Evolutionary conservation across 1,284 basidiomycete genomes (phyloP), one percentile per base, ranked within the genome.

Genomic region (Microbotryum silenes-acaulis): DNA sequence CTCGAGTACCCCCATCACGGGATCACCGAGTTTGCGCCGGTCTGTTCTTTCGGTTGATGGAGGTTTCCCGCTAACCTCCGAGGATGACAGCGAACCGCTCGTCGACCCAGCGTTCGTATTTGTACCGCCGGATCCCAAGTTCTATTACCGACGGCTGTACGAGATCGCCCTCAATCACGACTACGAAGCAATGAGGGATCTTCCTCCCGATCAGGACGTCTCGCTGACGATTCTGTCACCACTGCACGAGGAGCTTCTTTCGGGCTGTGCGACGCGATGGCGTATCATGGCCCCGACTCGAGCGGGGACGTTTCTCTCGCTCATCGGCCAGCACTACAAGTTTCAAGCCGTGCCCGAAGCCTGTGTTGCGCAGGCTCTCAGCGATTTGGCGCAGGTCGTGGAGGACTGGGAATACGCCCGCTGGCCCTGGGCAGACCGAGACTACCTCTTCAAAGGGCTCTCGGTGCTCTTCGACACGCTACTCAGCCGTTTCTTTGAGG

Each of bases 191-290:
- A 92, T 98, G 85, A 81, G 88, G 62, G 85, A 87, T 51, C 85
- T 97, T 44, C 87, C 91, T 42, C 94, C 97, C 69, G 89, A 92
- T 70, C 91, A 97, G 69, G 92, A 98, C 77, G 94, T 99, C 4
- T 91, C 91, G 1, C 78, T 98, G 37, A 89, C 89, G 12, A 97
- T 99, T 60, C 77, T 99, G n/a, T 91, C 90, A 0, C 73, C 82
- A 1, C 73, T 81, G 20, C 91, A 97, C 74, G 80, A 89, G 51
- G 86, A 89, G 60, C 78, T 98, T 44, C 83, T 97, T 63, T 85
- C 86, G 58, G 88, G 93, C 72, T 93, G 91, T 71, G 91, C 91
- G 1, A 72, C 86, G 60, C 81, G 90, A 49, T 97, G 96, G 96
- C 81, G 94, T 59, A 85, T 98, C 60, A 82, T 86, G 9, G 82